phyloP scores from a whole-genome alignment of 2,329 filamentous ascomycete species.

The Ascochyta rabiei region DNA sequence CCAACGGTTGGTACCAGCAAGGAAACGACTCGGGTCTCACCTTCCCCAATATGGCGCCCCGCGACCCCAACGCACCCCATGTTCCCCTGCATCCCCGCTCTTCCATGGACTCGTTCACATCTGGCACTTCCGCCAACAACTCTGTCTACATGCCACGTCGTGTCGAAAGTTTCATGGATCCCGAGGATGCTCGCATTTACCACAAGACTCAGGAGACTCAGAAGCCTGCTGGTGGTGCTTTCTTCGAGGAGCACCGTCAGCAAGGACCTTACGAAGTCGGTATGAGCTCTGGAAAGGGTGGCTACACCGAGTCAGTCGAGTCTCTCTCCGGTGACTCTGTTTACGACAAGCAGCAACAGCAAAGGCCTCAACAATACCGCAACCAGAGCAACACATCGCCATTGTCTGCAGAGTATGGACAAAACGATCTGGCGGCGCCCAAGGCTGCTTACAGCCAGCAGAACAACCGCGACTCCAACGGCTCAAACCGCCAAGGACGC shows the following conservation, averaged over 20 bases:
- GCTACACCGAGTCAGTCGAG: slow-evolving; percentile 44
- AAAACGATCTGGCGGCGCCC: slow-evolving; percentile 36
- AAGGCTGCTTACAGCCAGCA: slow-evolving; percentile 37
- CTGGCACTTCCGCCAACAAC: slow-evolving; percentile 61
- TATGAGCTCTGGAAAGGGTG: slow-evolving; percentile 29
- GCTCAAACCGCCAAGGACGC: slow-evolving; percentile 43
- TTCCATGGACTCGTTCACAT: slow-evolving; percentile 71
- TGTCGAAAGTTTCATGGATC: slow-evolving; percentile 78
- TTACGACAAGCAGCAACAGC: slow-evolving; percentile 37
- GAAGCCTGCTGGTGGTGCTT: slow-evolving; percentile 53
- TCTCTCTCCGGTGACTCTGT: slow-evolving; percentile 46
- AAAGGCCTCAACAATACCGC: slow-evolving; percentile 32
- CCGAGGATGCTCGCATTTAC: slow-evolving; percentile 77
- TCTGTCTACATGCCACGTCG: slow-evolving; percentile 70
- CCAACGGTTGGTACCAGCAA: slow-evolving; percentile 73
- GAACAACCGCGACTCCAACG: slow-evolving; percentile 20
- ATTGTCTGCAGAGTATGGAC: slow-evolving; percentile 36
- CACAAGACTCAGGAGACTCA: slow-evolving; percentile 66
- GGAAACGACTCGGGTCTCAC: slow-evolving; percentile 70
- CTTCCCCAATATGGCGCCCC: slow-evolving; percentile 55
- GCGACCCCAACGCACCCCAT: slow-evolving; percentile 54
- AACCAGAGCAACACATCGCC: slow-evolving; percentile 35
- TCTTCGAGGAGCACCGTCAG: slow-evolving; percentile 42
- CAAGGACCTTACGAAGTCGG: slow-evolving; percentile 36
- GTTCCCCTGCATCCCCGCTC: slow-evolving; percentile 60